Evolutionary conservation across 2,329 filamentous ascomycete species (phyloP), one percentile per base, ranked within the genome.

Genomic region (Aspergillus fischeri): DNA sequence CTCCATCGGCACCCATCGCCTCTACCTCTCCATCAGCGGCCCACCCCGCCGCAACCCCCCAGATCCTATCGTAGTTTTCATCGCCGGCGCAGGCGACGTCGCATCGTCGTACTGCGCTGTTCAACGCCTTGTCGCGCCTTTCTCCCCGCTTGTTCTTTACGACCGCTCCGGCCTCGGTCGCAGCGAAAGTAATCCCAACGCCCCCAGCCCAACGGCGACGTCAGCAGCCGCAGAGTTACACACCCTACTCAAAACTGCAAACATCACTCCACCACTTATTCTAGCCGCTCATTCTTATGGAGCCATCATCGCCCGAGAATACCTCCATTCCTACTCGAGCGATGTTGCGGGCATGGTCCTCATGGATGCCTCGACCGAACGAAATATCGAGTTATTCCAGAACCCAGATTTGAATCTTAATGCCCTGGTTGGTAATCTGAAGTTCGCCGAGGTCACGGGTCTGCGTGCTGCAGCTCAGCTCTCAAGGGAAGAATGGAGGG

Each of bases 271-370:
- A 6, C 74, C 73, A 1, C 65, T 72, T 17, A 45, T 76, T 2
- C 61, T 78, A 5, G 67, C 72, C 2, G 74, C 66, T 1, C 75
- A 78, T 58, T 76, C 73, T 10, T 78, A 75, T 52, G 75, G 75
- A 7, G 74, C 65, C 0, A 70, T 77, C 45, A 61, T 76, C 44
- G 71, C 73, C 20, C 69, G 75, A 4, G 73, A 76, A 51, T 77
- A 70, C 53, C 60, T 77, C 14, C 70, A 76, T 54, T 57, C 71
- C 0, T 63, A 67, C 29, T 55, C 63, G 0, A 60, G 60, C 2
- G 60, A 67, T 6, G 67, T 77, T 2, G 65, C 59, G 1, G 73
- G 74, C 1, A 73, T 77, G 65, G 73, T 77, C 1, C 67, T 77
- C 6, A 63, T 58, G 4, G 74, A 78, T 24, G 69, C 67, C 21